A percentile compares a stretch with the other conserved stretches of the same genome.
Conservation (phyloP, 805 yeast species). For the Tetrapisispora iriomotensis region DNA sequence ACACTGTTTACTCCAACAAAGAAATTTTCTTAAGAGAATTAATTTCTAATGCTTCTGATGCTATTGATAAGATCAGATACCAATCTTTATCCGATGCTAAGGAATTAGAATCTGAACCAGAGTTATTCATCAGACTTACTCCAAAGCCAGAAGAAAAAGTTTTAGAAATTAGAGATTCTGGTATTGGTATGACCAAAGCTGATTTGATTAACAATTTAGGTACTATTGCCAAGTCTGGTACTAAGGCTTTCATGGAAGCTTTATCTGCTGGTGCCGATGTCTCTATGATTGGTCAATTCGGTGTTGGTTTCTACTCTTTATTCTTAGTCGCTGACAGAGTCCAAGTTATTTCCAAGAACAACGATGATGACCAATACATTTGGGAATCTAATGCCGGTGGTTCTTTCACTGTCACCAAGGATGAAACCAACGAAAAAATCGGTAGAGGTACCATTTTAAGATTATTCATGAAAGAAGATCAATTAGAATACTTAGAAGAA, state of each 20-base stretch:
- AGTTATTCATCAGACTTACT: conserved; percentile 92
- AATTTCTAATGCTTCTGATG: conserved; percentile 98
- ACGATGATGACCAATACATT: conserved; percentile 97
- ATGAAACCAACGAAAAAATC: conserved; percentile 74
- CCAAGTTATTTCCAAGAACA: conserved; percentile 96
- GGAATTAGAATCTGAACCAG: conserved; percentile 89
- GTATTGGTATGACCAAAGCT: conserved; percentile 99
- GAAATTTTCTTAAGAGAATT: conserved; percentile 98
- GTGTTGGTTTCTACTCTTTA: conserved; percentile 99
- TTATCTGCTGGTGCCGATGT: conserved; percentile 99
- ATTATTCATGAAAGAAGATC: conserved; percentile 96
- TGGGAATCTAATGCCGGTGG: conserved; percentile 99
- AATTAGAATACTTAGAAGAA: conserved; percentile 97
- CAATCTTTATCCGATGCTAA: conserved; percentile 89
- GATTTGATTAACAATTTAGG: conserved; percentile 98
- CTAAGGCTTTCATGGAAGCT: conserved; percentile 99
- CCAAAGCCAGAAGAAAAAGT: conserved; percentile 93
- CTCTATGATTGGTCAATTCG: conserved; percentile 99
- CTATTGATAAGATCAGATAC: conserved; percentile 95
- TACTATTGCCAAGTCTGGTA: conserved; percentile 99
- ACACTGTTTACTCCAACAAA: conserved; percentile 98
- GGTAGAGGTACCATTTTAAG: conserved; percentile 94
- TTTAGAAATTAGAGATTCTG: conserved; percentile 95
- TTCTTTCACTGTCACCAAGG: conserved; percentile 91
- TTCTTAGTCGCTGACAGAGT: conserved; percentile 98